Base-by-base conservation (phyloP, 768 basidiomycete genomes). In the Pleurotus tuoliensis region DNA sequence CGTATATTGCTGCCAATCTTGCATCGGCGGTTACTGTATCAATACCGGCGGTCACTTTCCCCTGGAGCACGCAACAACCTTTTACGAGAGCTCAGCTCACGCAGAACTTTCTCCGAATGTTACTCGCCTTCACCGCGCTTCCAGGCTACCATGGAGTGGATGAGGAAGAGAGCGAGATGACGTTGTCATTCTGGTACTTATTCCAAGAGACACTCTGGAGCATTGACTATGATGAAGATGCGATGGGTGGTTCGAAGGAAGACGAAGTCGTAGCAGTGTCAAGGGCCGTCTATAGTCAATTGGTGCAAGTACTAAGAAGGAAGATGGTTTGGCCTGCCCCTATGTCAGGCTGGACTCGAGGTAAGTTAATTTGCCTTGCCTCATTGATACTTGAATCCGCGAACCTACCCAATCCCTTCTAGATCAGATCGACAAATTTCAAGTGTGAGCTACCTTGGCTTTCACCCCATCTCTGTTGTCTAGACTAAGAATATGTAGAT, bases 191-290 rank as follows among this genome's bases (percentile, higher is more conserved):
- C 63, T 96, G 95, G 89, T 95, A 92, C 60, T 73, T 92, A 40
- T 81, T 96, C 56, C 94, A 96, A 69, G 94, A 98, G 66, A 83
- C 91, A 1, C 68, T 93, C 22, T 93, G 90, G 90, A 78, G 73
- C 37, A 78, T 78, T 11, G 84, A 88, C 49, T 61, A 73, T 25
- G 68, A 74, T 64, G 59, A 63, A 22, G 55, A 60, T 20, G 59
- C 65, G 24, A 55, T 61, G 34, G 76, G 75, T 8, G 72, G 68
- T 1, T 66, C 64, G 37, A 62, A 61, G 9, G 65, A 65, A 52
- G 46, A 52, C 25, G 56, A 66, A 74, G 63, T 69, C 67, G 58
- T 72, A 71, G 73, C 72, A 7, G 72, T 89, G 37, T 87, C 90
- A 38, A 88, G 87, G 61, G 82, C 80, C 0, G 86, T 94, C 51